Conservation (phyloP, 148 eudicot genomes). For the Cornus florida region DNA sequence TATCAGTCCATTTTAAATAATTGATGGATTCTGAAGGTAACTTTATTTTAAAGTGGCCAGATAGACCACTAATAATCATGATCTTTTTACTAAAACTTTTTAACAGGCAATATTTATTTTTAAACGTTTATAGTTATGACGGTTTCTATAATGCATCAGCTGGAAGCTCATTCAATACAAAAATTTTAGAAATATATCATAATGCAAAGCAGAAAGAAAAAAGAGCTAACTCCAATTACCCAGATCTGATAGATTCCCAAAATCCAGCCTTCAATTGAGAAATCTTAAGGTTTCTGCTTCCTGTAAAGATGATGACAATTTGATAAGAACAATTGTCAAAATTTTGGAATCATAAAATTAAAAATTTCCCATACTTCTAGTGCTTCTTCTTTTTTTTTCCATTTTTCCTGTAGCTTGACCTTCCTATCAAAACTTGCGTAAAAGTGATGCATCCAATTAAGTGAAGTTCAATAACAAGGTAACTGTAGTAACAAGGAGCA, state of each 20-base stretch:
- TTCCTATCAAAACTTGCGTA: neutral
- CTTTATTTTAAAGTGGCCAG: too few relatives aligned
- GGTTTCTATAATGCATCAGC: too few relatives aligned
- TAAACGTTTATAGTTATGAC: too few relatives aligned
- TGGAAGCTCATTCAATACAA: too few relatives aligned
- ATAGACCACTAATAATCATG: too few relatives aligned
- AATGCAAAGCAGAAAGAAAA: too few relatives aligned
- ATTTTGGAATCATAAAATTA: neutral
- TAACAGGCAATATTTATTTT: too few relatives aligned
- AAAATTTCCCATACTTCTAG: neutral
- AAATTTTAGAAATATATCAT: too few relatives aligned
- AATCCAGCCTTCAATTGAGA: constrained; percentile 59
- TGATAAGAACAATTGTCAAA: neutral
- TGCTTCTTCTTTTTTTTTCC: neutral
- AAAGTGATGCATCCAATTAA: neutral
- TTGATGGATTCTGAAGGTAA: too few relatives aligned
- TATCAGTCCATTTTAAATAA: too few relatives aligned
- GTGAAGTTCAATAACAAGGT: neutral
- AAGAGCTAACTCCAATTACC: constrained; percentile 44
- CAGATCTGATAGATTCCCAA: constrained; percentile 91
- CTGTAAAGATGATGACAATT: constrained; percentile 34
- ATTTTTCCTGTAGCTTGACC: neutral
- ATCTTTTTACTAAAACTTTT: too few relatives aligned
- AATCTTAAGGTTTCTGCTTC: constrained; percentile 48
- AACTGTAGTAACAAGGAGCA: neutral